A percentile compares a stretch with the other conserved stretches of the same genome.
Conservation (phyloP, 2,329 filamentous ascomycete species). For the Epichloe bromicola region DNA sequence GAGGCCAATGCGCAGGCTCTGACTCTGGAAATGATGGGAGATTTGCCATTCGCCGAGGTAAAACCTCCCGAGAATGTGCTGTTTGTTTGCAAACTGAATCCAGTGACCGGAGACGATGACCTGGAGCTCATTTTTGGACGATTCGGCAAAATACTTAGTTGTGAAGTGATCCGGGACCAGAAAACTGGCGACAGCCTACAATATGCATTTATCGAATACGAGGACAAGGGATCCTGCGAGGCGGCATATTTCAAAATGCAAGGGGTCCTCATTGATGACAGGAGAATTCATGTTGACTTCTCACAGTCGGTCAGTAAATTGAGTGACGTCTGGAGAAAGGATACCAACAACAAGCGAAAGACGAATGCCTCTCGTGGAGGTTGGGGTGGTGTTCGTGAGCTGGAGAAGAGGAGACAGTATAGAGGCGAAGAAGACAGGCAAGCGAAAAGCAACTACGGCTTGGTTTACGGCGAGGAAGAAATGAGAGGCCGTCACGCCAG, state of each 20-base stretch:
- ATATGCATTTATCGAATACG: conserved; percentile 96
- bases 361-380: conserved; percentile 50
- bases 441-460: conserved; percentile 47
- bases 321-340: conserved; percentile 77
- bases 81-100: conserved; percentile 97
- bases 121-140: conserved; percentile 92
- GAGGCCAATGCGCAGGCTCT: conserved; percentile 89
- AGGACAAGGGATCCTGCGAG: conserved; percentile 85
- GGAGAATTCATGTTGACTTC: conserved; percentile 96
- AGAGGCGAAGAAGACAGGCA: conserved; percentile 46
- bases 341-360: conserved; percentile 68
- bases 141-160: conserved; percentile 88
- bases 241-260: conserved; percentile 99
- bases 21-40: conserved; percentile 94
- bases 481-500: conserved; percentile 39
- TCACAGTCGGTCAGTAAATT: conserved; percentile 86
- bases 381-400: conserved; percentile 76
- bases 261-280: conserved; percentile 88
- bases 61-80: conserved; percentile 94
- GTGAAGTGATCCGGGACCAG: conserved; percentile 89
- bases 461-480: conserved; percentile 70
- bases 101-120: conserved; percentile 89
- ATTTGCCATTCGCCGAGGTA: conserved; percentile 93
- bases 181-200: conserved; percentile 91
- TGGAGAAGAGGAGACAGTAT: conserved; percentile 89